A percentile compares a stretch with the other conserved stretches of the same genome.
phyloP scores from a whole-genome alignment of 805 yeast genomes.

The Clavispora carvajalis region DNA sequence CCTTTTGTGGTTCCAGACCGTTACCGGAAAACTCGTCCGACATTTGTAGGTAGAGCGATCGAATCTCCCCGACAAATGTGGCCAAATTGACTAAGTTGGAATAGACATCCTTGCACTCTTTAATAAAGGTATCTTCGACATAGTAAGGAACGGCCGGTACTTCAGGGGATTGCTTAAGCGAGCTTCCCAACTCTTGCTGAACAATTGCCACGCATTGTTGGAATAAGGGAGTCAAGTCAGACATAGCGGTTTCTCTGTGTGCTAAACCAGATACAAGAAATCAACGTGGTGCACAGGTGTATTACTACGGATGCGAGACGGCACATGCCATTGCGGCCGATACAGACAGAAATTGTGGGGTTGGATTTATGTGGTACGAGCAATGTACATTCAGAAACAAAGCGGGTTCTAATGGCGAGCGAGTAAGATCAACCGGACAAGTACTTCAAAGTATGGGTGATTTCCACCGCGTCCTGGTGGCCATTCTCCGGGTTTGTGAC shows the following conservation, averaged over 20 bases:
- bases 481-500: conserved; percentile 11
- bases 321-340: neutral
- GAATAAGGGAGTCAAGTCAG: conserved; percentile 47
- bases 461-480: conserved; percentile 24
- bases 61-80: conserved; percentile 27
- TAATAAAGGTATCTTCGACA: conserved; percentile 35
- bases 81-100: conserved; percentile 25
- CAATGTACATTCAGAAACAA: no score
- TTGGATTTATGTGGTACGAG: neutral
- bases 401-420: no score
- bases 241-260: conserved; percentile 22
- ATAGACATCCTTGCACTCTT: conserved; percentile 36
- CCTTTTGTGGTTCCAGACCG: conserved; percentile 3
- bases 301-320: neutral
- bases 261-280: neutral
- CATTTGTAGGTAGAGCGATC: conserved; percentile 28
- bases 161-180: conserved; percentile 1
- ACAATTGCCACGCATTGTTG: conserved; percentile 43
- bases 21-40: conserved; percentile 14
- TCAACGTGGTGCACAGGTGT: conserved; percentile 1
- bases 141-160: conserved; percentile 5
- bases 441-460: conserved; percentile 27
- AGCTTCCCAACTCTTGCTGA: conserved; percentile 23
- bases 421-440: conserved; percentile 18
- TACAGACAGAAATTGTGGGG: no score